phyloP scores from a whole-genome alignment of 2,329 filamentous ascomycete species.

The Epichloe sibirici region DNA sequence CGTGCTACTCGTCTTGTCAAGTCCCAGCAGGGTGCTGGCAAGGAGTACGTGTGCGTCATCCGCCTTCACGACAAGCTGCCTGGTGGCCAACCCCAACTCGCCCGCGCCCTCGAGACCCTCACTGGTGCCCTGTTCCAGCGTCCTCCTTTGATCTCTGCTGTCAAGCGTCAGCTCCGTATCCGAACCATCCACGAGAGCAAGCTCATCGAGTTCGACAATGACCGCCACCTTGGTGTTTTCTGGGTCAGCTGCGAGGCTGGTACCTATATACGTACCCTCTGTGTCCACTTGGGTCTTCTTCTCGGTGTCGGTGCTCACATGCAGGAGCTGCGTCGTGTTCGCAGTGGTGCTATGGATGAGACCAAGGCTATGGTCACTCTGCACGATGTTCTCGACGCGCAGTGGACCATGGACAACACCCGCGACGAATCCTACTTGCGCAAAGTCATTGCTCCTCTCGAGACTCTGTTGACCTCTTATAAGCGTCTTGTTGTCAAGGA shows the following conservation, averaged over 20 bases:
- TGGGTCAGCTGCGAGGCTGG: slow-evolving; percentile 98
- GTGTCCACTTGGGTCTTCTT: slow-evolving; percentile 74
- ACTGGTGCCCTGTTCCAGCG: slow-evolving; percentile 89
- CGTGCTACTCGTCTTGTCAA: slow-evolving; percentile 96
- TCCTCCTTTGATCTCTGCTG: slow-evolving; percentile 91
- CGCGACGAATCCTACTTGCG: slow-evolving; percentile 88
- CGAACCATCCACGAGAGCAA: slow-evolving; percentile 97
- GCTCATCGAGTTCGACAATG: slow-evolving; percentile 95
- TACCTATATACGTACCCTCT: slow-evolving; percentile 97
- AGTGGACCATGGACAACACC: slow-evolving; percentile 93
- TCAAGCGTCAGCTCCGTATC: slow-evolving; percentile 97
- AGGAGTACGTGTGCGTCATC: slow-evolving; percentile 96
- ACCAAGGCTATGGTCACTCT: slow-evolving; percentile 79
- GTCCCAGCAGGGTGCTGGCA: slow-evolving; percentile 96
- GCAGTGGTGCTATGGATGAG: slow-evolving; percentile 92
- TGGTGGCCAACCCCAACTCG: slow-evolving; percentile 85
- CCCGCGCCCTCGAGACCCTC: slow-evolving; percentile 85
- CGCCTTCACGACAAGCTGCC: slow-evolving; percentile 91
- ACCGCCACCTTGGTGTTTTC: slow-evolving; percentile 93
- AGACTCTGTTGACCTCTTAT: slow-evolving; percentile 83
- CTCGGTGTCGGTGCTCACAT: slow-evolving; percentile 86
- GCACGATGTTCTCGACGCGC: slow-evolving; percentile 77
- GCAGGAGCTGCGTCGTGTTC: slow-evolving; percentile 92
- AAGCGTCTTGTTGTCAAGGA: slow-evolving; percentile 96
- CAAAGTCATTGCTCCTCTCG: slow-evolving; percentile 80